Evolutionary conservation across 176 grass and related monocot genomes (phyloP).

Genomic region (Aegilops tauschii): DNA sequence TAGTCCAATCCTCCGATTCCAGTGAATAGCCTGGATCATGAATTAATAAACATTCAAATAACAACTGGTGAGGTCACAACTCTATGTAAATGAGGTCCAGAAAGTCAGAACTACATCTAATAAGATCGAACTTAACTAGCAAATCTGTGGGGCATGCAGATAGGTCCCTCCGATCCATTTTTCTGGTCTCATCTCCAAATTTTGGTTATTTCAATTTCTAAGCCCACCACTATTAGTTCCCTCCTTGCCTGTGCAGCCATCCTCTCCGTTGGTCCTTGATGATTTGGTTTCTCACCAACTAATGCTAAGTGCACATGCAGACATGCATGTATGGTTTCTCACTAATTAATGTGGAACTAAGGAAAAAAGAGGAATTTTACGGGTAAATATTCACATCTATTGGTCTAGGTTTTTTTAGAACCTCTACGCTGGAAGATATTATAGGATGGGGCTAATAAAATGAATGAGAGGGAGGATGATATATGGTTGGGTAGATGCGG

Average conservation of each 20-base stretch:
- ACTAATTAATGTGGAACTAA: not conserved
- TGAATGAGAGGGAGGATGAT: no score
- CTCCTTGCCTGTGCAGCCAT: not conserved
- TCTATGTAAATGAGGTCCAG: not conserved
- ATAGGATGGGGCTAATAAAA: no score
- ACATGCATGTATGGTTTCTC: not conserved
- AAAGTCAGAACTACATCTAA: slow-evolving; percentile 17
- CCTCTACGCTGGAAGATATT: no score
- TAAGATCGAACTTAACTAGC: not conserved
- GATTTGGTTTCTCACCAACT: not conserved
- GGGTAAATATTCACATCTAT: no score
- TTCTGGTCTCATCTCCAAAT: not conserved
- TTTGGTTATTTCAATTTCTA: not conserved
- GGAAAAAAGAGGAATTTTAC: no score
- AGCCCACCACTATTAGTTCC: not conserved
- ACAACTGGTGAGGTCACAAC: slow-evolving; percentile 10
- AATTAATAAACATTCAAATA: slow-evolving; percentile 29
- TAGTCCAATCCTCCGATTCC: slow-evolving; percentile 23
- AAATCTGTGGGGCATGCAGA: not conserved
- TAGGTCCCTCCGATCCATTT: not conserved
- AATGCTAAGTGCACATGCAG: not conserved
- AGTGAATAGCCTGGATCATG: slow-evolving; percentile 9
- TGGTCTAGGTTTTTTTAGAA: no score
- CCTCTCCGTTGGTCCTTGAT: not conserved
- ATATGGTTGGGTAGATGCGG: not conserved